These are phyloP conservation scores for Kuraishia capsulata DNA, from an alignment of 805 yeast genomes.

Conservation along the genomic window DNA sequence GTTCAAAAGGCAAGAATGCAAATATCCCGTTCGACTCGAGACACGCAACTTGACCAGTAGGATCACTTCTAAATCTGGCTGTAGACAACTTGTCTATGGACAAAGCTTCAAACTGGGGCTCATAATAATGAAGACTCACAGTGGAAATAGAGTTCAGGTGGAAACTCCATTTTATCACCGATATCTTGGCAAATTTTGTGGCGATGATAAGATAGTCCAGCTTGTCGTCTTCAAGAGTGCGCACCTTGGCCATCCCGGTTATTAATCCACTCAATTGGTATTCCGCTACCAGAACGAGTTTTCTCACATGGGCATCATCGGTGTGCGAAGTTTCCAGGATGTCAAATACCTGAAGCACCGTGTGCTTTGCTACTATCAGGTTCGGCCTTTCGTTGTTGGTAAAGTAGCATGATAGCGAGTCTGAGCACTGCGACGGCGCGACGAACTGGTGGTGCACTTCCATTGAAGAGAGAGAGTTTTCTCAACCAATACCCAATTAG, in stretches of 20 bases:
- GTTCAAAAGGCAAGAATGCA: constrained; percentile 60
- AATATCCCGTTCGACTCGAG: constrained; percentile 59
- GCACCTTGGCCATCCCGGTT: constrained; percentile 42
- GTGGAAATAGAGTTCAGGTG: constrained; percentile 49
- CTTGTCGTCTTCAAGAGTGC: constrained; percentile 33
- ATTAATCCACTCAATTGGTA: constrained; percentile 65
- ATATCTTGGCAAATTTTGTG: constrained; percentile 69
- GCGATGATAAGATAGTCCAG: constrained; percentile 57
- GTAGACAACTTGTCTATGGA: constrained; percentile 26
- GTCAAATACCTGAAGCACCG: constrained; percentile 55
- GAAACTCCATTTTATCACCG: constrained; percentile 65
- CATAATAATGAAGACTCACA: constrained; percentile 80
- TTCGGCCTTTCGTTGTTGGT: constrained; percentile 32
- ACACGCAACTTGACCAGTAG: constrained; percentile 46
- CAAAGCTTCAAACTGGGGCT: constrained; percentile 46
- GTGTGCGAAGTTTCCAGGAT: constrained; percentile 22
- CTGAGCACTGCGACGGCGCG: constrained; percentile 67
- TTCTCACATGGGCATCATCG: constrained; percentile 13
- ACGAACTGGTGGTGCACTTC: constrained; percentile 72
- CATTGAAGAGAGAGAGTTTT: constrained; percentile 33
- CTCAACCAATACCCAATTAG: background rate
- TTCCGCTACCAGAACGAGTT: constrained; percentile 45
- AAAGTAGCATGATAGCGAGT: constrained; percentile 40
- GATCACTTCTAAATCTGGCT: constrained; percentile 50
- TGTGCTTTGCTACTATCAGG: constrained; percentile 62